Base-by-base conservation (phyloP, 768 basidiomycete genomes). In the Leucogyrophana mollusca region DNA sequence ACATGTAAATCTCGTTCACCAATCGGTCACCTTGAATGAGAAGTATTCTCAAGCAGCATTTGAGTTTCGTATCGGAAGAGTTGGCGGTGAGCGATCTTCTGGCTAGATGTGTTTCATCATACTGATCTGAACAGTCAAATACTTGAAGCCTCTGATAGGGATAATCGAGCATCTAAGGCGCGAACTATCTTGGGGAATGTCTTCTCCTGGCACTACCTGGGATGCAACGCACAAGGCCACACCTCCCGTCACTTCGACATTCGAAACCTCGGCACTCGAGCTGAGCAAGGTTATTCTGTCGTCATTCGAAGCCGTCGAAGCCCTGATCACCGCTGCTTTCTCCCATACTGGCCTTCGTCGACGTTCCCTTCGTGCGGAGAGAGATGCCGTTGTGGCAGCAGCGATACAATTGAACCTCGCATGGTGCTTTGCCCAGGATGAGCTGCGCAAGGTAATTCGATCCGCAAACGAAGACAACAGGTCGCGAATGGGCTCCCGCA, bases 31-130 rank as follows among this genome's bases (percentile, higher is more conserved):
- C 21, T 57, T 78, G 30, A 71, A 74, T 46, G 54, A 66, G 33
- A 58, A 62, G 17, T 76, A 76, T 50, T 68, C 68, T 3, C 73
- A 73, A 48, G 73, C 76, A 9, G 62, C 68, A 3, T 75, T 78
- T 40, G 76, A 78, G 42, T 57, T 75, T 23, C 67, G 74, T 5
- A 49, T 76, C 6, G 73, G 74, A 18, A 67, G 74, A 17, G 55
- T 77, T 25, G 66, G 67, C 38, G 65, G 76, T 77, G 51, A 49
- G 66, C 43, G n/a, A 16, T 27, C 13, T 43, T 11, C 40, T 4
- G 14, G 16, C 23, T 4, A 30, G 13, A 13, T 21, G 2, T 14
- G 23, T 40, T 18, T 11, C 24, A 9, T 36, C 24, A 21, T 22
- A 5, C 35, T 36, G 34, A 49, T 34, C 20, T 30, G 8, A 35